These are phyloP conservation scores for Gaeumannomyces tritici DNA, from an alignment of 2,329 filamentous ascomycete genomes.

Conservation along the genomic window DNA sequence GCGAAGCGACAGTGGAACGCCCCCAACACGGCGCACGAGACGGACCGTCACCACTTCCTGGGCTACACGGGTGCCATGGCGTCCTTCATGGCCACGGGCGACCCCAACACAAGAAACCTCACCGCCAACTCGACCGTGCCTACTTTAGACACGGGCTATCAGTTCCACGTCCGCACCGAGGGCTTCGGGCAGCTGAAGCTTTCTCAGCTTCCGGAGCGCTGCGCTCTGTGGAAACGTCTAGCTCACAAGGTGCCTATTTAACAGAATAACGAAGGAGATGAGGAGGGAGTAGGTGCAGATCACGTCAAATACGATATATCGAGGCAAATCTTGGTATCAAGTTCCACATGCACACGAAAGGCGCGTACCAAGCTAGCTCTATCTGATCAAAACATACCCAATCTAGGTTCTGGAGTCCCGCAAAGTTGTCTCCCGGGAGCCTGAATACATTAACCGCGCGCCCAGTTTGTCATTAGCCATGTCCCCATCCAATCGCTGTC, in stretches of 20 bases:
- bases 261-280: neutral
- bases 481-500: neutral
- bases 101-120: conserved; percentile 48
- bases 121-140: conserved; percentile 35
- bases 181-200: conserved; percentile 32
- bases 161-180: conserved; percentile 39
- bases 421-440: neutral
- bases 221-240: conserved; percentile 42
- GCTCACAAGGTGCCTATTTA: conserved; percentile 35
- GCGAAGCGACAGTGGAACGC: conserved; percentile 39
- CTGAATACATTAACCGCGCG: neutral
- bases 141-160: conserved; percentile 24
- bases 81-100: conserved; percentile 48
- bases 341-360: neutral
- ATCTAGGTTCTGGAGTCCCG: neutral
- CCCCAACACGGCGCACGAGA: conserved; percentile 39
- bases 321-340: neutral
- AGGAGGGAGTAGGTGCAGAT: neutral
- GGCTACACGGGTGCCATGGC: conserved; percentile 50
- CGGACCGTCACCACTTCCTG: conserved; percentile 42
- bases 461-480: neutral
- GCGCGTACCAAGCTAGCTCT: neutral
- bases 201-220: conserved; percentile 31
- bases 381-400: neutral
- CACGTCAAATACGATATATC: neutral